Base-by-base conservation (phyloP, 305 asterid genomes). In the Salvia sclarea region DNA sequence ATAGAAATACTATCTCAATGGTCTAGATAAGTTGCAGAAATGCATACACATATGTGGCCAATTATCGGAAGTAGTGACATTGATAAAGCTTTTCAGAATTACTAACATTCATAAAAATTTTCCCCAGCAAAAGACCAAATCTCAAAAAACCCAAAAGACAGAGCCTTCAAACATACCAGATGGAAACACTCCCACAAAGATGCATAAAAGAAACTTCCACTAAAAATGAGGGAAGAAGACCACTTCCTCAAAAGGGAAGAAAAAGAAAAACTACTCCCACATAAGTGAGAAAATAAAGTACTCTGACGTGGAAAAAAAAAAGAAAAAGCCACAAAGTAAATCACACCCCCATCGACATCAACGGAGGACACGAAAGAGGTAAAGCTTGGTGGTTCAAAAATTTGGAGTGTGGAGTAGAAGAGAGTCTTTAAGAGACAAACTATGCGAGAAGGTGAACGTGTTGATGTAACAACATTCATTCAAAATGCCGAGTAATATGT, bases 401-500 rank as follows among this genome's bases (percentile, higher is more conserved):
- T 33, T 33, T 33, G 38, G 9, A 33, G 38, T 33, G 3, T 33
- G 38, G 38, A 33, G 38, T 33, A 33, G 38, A 9, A 3, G 38
- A 33, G 38, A 33, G 3, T 33, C 7, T 30, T 7, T 33, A 7
- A 33, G 38, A 33, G 38, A 33, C 6, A 28, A 4, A 28, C 33
- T 28, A 33, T 0, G 38, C 38, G 9, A 40, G 45, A 10, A 40
- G 4, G 45, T 40, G 16, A 40, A 12, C 4, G 6, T 40, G 5
- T 40, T 40, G 11, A 40, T 6, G 12, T 11, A 40, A 40, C 45
- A n/a, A 38, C 38, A 9, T 52, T 35, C 21, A 28, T 33, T 18
- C 28, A 60, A 45, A 54, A 24, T 45, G 48, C 59, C 33, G 12
- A 22, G 41, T 21, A 35, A 62, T 18, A 61, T 44, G 22, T 64